A percentile compares a stretch with the other conserved stretches of the same genome.
Conservation (phyloP, 371 early-diverging fungal species). For the Haplosporangium sp. region DNA sequence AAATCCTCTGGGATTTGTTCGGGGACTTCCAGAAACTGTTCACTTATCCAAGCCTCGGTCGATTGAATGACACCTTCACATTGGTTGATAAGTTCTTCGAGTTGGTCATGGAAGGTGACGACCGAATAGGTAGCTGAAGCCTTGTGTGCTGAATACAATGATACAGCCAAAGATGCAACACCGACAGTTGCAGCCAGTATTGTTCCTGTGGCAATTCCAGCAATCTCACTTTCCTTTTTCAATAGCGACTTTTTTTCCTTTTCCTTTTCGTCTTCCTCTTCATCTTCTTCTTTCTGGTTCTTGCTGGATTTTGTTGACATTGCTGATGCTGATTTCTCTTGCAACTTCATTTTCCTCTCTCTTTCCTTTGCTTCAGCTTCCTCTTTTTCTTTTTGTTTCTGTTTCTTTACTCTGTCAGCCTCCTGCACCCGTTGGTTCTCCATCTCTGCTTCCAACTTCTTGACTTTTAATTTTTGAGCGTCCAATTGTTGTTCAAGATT, state of each 20-base stretch:
- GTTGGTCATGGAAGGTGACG: slow-evolving; percentile 63
- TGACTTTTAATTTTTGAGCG: slow-evolving; percentile 42
- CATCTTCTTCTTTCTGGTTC: slow-evolving; percentile 6
- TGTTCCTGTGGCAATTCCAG: background rate
- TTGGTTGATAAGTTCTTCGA: slow-evolving; percentile 59
- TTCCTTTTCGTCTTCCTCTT: slow-evolving; percentile 11
- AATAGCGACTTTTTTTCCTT: slow-evolving; percentile 17
- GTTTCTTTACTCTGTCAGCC: slow-evolving; percentile 24
- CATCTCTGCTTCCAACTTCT: slow-evolving; percentile 30
- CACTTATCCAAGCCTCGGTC: slow-evolving; percentile 66
- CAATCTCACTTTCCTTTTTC: slow-evolving; percentile 14
- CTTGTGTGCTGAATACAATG: slow-evolving; percentile 67
- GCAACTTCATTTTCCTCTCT: background rate
- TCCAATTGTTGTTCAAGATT: slow-evolving; percentile 53
- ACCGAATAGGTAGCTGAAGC: slow-evolving; percentile 61
- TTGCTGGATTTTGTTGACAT: no score
- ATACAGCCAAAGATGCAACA: slow-evolving; percentile 60
- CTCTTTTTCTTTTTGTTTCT: slow-evolving; percentile 7
- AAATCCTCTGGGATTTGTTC: slow-evolving; percentile 60
- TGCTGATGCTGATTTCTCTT: no score
- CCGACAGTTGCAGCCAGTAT: slow-evolving; percentile 60
- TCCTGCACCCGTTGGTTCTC: slow-evolving; percentile 23
- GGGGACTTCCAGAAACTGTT: slow-evolving; percentile 61
- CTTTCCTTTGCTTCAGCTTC: slow-evolving; percentile 5
- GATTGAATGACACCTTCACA: slow-evolving; percentile 61